Conservation (phyloP, 2,329 filamentous ascomycete genomes). For the Catunica adiposa region DNA sequence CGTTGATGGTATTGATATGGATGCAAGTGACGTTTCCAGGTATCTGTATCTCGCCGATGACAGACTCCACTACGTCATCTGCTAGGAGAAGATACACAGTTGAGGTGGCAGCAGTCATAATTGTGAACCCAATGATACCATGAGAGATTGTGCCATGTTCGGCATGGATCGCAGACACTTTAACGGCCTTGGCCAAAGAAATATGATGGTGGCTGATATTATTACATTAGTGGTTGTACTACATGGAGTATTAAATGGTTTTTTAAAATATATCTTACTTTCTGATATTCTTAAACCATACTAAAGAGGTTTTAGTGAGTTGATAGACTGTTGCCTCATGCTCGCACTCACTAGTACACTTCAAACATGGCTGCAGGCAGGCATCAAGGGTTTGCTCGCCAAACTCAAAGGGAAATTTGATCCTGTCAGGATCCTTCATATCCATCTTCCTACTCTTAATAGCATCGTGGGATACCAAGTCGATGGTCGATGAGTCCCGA, state of each 20-base stretch:
- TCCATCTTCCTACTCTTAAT: conserved; percentile 14
- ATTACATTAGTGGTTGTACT: too few relatives aligned
- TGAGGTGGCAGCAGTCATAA: background rate
- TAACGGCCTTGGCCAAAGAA: too few relatives aligned
- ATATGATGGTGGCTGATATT: too few relatives aligned
- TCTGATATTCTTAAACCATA: too few relatives aligned
- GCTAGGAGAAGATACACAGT: background rate
- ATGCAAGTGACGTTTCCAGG: background rate
- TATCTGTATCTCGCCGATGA: background rate
- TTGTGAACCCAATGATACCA: too few relatives aligned
- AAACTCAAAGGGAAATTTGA: conserved; percentile 18
- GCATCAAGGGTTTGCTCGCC: background rate
- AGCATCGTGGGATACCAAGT: conserved; percentile 27
- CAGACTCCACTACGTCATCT: background rate
- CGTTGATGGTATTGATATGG: background rate
- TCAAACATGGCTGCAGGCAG: background rate
- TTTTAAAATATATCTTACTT: too few relatives aligned
- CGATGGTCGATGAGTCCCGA: conserved; percentile 30
- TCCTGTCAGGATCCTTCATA: conserved; percentile 28
- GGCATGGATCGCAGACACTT: too few relatives aligned
- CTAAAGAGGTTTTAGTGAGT: background rate
- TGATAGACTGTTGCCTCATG: background rate
- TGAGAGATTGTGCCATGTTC: too few relatives aligned
- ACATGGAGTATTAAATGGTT: too few relatives aligned
- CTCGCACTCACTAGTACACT: background rate